A percentile compares a stretch with the other conserved stretches of the same genome.
Conservation (phyloP, 2,329 filamentous ascomycete species). For the Trichoderma endophyticum region DNA sequence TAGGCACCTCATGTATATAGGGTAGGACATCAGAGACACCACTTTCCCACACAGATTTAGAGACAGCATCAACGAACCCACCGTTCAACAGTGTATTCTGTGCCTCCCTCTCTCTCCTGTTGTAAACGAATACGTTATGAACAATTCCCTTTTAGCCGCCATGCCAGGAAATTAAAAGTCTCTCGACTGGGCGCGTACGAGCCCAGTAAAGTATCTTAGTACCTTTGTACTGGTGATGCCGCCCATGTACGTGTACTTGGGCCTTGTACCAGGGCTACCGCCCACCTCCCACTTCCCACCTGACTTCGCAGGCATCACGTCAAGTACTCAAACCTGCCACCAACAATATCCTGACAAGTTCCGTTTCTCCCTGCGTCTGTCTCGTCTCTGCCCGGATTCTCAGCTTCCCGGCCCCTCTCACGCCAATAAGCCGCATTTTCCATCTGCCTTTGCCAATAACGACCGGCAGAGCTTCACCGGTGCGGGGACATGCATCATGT, state of each 20-base stretch:
- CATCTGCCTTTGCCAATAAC: constrained; percentile 1
- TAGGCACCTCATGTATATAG: not conserved
- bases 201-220: not conserved
- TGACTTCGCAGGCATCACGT: not conserved
- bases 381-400: not conserved
- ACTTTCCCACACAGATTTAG: not conserved
- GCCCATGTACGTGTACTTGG: not conserved
- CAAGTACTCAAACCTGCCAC: not conserved
- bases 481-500: constrained; percentile 8
- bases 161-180: not conserved
- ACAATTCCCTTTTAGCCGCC: not conserved
- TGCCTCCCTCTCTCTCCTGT: not conserved
- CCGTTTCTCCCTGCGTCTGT: not conserved
- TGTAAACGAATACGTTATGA: not conserved
- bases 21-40: not conserved
- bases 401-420: not conserved
- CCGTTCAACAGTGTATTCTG: not conserved
- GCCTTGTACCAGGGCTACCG: not conserved
- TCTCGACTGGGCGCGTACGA: not conserved
- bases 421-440: not conserved
- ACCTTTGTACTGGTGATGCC: not conserved
- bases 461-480: not conserved
- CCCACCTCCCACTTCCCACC: not conserved
- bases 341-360: not conserved
- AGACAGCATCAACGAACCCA: not conserved